Evolutionary conservation across 1,284 basidiomycete genomes (phyloP), one percentile per base, ranked within the genome.

Genomic region (Calocybe gambosa): DNA sequence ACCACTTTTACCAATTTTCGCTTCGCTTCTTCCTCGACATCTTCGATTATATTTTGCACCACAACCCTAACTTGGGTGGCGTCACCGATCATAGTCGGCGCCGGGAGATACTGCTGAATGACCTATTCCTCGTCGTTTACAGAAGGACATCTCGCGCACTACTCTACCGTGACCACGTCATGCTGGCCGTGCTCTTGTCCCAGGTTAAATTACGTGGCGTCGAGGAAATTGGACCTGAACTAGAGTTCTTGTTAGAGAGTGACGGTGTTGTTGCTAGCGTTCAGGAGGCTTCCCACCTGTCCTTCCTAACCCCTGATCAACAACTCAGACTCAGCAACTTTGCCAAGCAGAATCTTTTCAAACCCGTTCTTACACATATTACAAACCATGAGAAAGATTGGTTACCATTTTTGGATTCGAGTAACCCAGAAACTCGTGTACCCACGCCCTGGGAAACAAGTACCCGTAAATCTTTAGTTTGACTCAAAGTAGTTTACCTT

Each of bases 1-100:
- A 96, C 61, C 95, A 98, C 69, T 99, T 99, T 72, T 99, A 99
- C 64, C 93, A 98, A 64, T 99, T 99, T 75, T 98, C 95, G 0
- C 78, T 99, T 43, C 85, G 80, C 35, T 98, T 96, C 75, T 99
- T 99, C 85, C 80, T 98, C 51, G 93, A 97, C 63, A 95, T 99
- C 58, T 99, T 99, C 67, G 92, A 98, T 69, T 91, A 88, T 56
- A 83, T 98, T 46, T 78, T 99, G 6, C 85, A 88, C 53, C 85
- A 89, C 58, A 98, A 98, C 63, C 92, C 93, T 6, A 88, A 93
- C 62, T 76, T 97, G 51, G 80, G 80, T 61, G 80, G 78, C 51
- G 73, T 96, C 50, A 74, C 80, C 5, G 93, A 97, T 55, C 69
- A 91, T 46, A 71, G 74, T 51, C 71, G 71, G 41, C 83, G 96